Conservation (phyloP, 805 yeast genomes). For the Kodamaea neixiangensis region DNA sequence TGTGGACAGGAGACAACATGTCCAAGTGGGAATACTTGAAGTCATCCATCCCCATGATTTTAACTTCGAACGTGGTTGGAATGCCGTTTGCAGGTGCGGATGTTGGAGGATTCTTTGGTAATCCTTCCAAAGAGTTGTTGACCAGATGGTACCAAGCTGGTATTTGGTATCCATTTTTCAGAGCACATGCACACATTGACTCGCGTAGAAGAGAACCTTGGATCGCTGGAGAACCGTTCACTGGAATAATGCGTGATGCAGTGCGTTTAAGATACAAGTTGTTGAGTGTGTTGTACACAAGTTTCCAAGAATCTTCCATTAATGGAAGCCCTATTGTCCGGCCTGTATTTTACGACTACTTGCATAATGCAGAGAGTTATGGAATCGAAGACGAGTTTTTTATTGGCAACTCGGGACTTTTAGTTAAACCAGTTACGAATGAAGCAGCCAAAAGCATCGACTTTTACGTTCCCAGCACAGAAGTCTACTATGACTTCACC, state of each 20-base stretch:
- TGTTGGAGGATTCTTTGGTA: slow-evolving; percentile 94
- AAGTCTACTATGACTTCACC: slow-evolving; percentile 56
- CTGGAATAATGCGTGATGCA: slow-evolving; percentile 66
- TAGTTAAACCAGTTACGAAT: slow-evolving; percentile 79
- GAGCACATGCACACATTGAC: slow-evolving; percentile 97
- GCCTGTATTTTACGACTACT: slow-evolving; percentile 63
- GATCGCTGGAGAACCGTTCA: slow-evolving; percentile 75
- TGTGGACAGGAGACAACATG: slow-evolving; percentile 98
- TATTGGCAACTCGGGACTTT: slow-evolving; percentile 66
- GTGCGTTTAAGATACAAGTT: slow-evolving; percentile 72
- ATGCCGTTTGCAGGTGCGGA: slow-evolving; percentile 96
- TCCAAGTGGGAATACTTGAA: slow-evolving; percentile 88
- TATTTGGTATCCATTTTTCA: slow-evolving; percentile 92
- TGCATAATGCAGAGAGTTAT: slow-evolving; percentile 49
- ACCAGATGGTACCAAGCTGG: slow-evolving; percentile 97
- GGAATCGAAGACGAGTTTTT: slow-evolving; percentile 81
- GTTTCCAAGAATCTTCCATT: slow-evolving; percentile 63
- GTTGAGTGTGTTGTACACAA: slow-evolving; percentile 78
- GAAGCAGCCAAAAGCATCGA: slow-evolving; percentile 44
- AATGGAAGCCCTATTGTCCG: slow-evolving; percentile 70
- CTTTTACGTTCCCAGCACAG: slow-evolving; percentile 56
- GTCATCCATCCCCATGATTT: slow-evolving; percentile 82
- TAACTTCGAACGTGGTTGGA: slow-evolving; percentile 79
- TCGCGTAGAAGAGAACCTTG: slow-evolving; percentile 92
- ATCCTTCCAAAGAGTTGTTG: slow-evolving; percentile 78